Conservation (phyloP, 2,329 filamentous ascomycete species). For the Fusarium sulawesiense region DNA sequence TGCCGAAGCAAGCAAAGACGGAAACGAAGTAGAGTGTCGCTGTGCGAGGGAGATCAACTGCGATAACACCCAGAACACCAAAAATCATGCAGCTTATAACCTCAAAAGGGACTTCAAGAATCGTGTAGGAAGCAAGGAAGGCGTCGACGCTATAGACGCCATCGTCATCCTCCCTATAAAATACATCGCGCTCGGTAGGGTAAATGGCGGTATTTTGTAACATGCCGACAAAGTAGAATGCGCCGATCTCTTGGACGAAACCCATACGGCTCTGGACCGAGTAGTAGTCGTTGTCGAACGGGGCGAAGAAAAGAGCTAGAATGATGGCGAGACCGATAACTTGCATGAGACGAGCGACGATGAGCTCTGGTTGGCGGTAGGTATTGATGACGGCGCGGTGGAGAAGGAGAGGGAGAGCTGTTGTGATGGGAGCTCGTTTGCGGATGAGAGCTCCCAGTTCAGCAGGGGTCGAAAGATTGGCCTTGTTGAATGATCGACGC, state of each 20-base stretch:
- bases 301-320: constrained; percentile 76
- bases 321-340: constrained; percentile 72
- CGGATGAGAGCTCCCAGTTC: constrained; percentile 77
- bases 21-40: constrained; percentile 74
- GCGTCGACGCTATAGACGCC: constrained; percentile 76
- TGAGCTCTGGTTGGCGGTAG: constrained; percentile 71
- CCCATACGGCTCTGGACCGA: constrained; percentile 79
- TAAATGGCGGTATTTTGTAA: constrained; percentile 82
- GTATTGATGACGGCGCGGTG: constrained; percentile 76
- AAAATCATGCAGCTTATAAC: constrained; percentile 73
- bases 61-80: constrained; percentile 71
- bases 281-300: constrained; percentile 74
- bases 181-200: constrained; percentile 77
- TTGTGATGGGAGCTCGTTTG: constrained; percentile 69
- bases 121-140: constrained; percentile 77
- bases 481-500: constrained; percentile 57
- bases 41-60: constrained; percentile 72
- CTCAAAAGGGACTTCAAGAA: constrained; percentile 79
- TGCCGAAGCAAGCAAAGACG: constrained; percentile 76
- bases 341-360: constrained; percentile 75
- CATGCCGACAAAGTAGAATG: constrained; percentile 82
- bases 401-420: constrained; percentile 75
- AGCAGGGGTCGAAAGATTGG: constrained; percentile 71
- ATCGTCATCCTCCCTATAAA: constrained; percentile 81
- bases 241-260: constrained; percentile 77